Conservation (phyloP, 805 yeast genomes). For the Lipomyces japonicus region DNA sequence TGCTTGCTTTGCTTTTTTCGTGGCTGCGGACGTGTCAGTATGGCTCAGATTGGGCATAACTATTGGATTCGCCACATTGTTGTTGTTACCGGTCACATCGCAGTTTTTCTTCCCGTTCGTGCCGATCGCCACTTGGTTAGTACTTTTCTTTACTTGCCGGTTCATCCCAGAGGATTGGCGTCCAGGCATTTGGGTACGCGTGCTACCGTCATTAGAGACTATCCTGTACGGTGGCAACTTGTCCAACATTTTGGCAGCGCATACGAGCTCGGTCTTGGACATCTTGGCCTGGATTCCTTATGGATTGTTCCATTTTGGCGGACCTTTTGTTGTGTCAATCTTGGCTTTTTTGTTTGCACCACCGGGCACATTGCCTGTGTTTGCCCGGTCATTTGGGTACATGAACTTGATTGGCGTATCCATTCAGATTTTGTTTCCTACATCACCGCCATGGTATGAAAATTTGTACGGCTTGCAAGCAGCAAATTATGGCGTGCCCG, state of each 20-base stretch:
- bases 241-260: constrained; percentile 70
- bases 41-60: constrained; percentile 39
- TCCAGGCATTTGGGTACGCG: constrained; percentile 85
- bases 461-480: constrained; percentile 77
- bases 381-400: constrained; percentile 92
- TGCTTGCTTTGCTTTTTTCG: constrained; percentile 46
- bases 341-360: constrained; percentile 84
- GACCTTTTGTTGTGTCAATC: constrained; percentile 82
- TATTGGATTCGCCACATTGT: constrained; percentile 42
- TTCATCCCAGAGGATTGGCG: constrained; percentile 70
- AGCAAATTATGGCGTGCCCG: constrained; percentile 86
- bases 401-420: constrained; percentile 87
- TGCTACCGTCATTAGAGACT: constrained; percentile 87
- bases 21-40: constrained; percentile 32
- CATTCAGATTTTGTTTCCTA: constrained; percentile 78
- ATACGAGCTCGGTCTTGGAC: constrained; percentile 62
- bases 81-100: constrained; percentile 69
- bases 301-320: constrained; percentile 81
- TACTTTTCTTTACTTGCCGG: constrained; percentile 67
- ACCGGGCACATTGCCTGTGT: constrained; percentile 76
- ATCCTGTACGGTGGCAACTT: constrained; percentile 88
- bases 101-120: constrained; percentile 81
- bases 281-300: constrained; percentile 94
- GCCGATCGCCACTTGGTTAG: constrained; percentile 83
- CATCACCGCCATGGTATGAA: constrained; percentile 98